These are phyloP conservation scores for Mychonastes homosphaera DNA, from an alignment of 139 green algal genomes.

Conservation along the genomic window DNA sequence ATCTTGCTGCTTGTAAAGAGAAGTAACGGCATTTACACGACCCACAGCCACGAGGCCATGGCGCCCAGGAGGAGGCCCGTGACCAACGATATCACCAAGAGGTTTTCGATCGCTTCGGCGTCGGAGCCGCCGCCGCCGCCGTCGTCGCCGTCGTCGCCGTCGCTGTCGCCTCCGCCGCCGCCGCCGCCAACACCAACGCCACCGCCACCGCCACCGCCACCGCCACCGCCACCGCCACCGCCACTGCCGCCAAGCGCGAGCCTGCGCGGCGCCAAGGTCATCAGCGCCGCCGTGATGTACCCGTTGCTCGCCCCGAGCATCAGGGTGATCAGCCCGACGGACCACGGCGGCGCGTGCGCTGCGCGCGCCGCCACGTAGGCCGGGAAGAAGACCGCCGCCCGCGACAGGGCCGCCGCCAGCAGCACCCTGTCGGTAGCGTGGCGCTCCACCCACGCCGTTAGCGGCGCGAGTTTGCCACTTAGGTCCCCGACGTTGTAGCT, in stretches of 20 bases:
- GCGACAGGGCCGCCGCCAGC: constrained; percentile 3
- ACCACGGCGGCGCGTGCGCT: neutral
- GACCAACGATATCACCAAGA: constrained; percentile 74
- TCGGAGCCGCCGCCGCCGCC: no score
- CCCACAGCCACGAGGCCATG: constrained; percentile 40
- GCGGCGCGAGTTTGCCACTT: constrained; percentile 46
- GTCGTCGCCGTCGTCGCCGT: no score
- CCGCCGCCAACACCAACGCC: neutral
- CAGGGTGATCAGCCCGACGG: neutral
- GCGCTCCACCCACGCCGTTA: neutral
- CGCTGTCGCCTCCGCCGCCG: constrained; percentile 18
- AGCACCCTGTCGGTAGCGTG: neutral
- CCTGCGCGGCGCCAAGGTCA: constrained; percentile 27
- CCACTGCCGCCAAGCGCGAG: neutral
- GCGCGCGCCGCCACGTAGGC: neutral
- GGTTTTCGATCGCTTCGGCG: constrained; percentile 29
- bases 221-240: neutral
- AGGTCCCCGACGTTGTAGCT: constrained; percentile 66
- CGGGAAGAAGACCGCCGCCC: neutral
- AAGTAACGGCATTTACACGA: constrained; percentile 26
- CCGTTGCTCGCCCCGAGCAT: constrained; percentile 16
- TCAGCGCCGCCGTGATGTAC: constrained; percentile 40
- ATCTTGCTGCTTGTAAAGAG: no score
- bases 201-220: neutral
- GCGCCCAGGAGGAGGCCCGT: constrained; percentile 59